phyloP scores from a whole-genome alignment of 148 eudicot species.

The Heliosperma pusillum region DNA sequence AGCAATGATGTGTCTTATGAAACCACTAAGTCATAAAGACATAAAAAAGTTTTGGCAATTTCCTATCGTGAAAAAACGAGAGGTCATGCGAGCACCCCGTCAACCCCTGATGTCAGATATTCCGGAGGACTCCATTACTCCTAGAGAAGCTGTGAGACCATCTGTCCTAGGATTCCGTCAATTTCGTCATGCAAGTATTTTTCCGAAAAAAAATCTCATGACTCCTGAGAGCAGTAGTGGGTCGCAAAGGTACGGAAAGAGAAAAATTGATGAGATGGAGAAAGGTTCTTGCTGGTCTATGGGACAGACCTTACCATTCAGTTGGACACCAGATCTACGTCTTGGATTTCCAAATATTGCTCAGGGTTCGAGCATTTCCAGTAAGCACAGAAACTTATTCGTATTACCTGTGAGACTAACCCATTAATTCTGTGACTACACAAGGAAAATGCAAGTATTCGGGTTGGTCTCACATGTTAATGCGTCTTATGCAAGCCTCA shows the following conservation, averaged over 20 bases:
- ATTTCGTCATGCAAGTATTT: neutral
- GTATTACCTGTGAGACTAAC: too few species aligned
- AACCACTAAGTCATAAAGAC: neutral
- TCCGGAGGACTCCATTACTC: neutral
- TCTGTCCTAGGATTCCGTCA: neutral
- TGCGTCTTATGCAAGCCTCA: too few species aligned
- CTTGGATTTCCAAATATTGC: neutral
- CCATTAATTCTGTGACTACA: too few species aligned
- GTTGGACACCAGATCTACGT: neutral
- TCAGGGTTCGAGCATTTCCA: neutral
- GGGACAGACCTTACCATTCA: neutral
- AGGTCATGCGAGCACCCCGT: neutral
- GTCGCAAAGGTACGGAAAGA: neutral
- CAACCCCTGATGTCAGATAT: neutral
- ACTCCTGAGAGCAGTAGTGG: neutral
- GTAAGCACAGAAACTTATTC: slow-evolving; percentile 2
- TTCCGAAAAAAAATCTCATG: neutral
- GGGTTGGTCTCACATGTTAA: too few species aligned
- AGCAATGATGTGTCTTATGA: neutral
- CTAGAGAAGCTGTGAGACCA: too few species aligned
- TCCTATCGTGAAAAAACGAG: neutral
- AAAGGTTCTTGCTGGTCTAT: neutral
- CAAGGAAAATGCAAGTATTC: too few species aligned
- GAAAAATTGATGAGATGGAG: neutral
- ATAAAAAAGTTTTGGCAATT: slow-evolving; percentile 8